These are phyloP conservation scores for Cystobasidium pallidum DNA, from an alignment of 1,284 basidiomycete genomes.

Conservation along the genomic window DNA sequence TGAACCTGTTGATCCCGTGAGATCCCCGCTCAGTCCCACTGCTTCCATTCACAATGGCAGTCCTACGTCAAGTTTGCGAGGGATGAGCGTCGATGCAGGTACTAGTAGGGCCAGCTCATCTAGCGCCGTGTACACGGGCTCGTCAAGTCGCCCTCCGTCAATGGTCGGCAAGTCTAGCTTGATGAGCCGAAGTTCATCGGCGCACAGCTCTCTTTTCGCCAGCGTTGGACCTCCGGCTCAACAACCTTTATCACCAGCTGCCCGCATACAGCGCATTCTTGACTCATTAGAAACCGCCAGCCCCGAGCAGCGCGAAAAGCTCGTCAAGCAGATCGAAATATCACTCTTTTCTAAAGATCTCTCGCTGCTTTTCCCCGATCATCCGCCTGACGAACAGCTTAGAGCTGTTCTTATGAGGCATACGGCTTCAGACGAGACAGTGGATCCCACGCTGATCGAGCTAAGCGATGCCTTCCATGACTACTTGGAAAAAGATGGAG, in stretches of 20 bases:
- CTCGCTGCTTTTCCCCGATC: slow-evolving; percentile 36
- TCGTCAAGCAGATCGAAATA: slow-evolving; percentile 31
- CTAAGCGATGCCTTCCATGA: slow-evolving; percentile 39
- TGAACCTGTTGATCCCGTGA: slow-evolving; percentile 22
- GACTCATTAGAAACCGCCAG: slow-evolving; percentile 12
- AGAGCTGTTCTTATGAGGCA: slow-evolving; percentile 29
- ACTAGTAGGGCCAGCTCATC: slow-evolving; percentile 13
- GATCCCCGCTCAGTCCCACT: neutral
- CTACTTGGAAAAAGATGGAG: slow-evolving; percentile 29
- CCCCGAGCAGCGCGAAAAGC: slow-evolving; percentile 20
- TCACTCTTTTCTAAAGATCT: slow-evolving; percentile 38
- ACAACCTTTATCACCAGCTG: slow-evolving; percentile 3
- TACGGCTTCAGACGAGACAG: slow-evolving; percentile 15
- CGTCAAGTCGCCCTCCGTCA: slow-evolving; percentile 22
- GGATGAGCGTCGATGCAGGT: slow-evolving; percentile 11
- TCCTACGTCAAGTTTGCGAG: slow-evolving; percentile 11
- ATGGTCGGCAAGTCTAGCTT: slow-evolving; percentile 10
- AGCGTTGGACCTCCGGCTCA: neutral
- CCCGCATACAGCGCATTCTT: slow-evolving; percentile 24
- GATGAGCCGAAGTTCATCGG: slow-evolving; percentile 24
- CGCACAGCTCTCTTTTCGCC: slow-evolving; percentile 10
- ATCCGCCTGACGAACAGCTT: slow-evolving; percentile 39
- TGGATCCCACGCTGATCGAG: slow-evolving; percentile 28
- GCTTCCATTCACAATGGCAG: neutral
- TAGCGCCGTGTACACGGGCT: neutral